Percentiles rank a stretch among this genome's conserved stretches.
These are phyloP conservation scores for Pestalotiopsis fici DNA, from an alignment of 2,329 filamentous ascomycete species.

Conservation along the genomic window DNA sequence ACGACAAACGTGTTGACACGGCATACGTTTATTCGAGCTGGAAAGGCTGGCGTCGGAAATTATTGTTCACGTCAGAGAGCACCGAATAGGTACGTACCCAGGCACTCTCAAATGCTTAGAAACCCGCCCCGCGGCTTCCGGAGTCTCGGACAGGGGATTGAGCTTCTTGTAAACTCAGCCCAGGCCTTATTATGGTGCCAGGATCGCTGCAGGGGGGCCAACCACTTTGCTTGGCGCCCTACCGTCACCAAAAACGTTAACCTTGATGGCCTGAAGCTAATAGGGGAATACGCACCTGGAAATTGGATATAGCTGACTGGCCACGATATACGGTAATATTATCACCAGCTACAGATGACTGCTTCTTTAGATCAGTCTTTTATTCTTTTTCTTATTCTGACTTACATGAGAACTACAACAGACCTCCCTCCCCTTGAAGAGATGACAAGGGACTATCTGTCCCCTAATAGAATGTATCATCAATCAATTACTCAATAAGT, in stretches of 20 bases:
- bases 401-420: no score
- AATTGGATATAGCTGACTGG: no score
- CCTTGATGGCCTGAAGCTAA: background rate
- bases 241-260: background rate
- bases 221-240: background rate
- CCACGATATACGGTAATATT: no score
- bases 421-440: no score
- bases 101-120: background rate
- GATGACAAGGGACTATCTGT: no score
- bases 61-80: conserved; percentile 4
- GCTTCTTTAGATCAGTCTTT: no score
- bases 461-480: no score
- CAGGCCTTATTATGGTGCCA: background rate
- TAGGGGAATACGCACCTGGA: background rate
- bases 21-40: background rate
- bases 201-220: background rate
- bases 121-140: conserved; percentile 6
- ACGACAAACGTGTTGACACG: background rate
- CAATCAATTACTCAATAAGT: no score
- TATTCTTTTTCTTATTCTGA: no score
- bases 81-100: background rate
- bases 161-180: background rate
- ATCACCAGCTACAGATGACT: no score
- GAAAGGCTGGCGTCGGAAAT: background rate
- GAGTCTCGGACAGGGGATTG: background rate